A percentile compares a stretch with the other conserved stretches of the same genome.
phyloP scores from a whole-genome alignment of 257 asterid genomes.

The Thymus quinquecostatus region DNA sequence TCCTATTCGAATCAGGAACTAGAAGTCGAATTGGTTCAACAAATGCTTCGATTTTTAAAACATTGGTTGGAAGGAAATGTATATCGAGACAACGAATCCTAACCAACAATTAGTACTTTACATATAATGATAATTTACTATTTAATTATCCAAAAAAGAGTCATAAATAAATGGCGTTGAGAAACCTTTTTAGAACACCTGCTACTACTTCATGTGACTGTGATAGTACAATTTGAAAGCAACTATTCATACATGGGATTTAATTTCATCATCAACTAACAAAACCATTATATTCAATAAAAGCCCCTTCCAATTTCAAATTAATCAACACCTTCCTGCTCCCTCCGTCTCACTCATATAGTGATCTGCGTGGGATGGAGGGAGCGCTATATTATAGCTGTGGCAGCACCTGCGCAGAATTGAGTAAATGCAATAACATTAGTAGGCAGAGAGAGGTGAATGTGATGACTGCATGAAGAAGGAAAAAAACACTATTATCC shows the following conservation, averaged over 20 bases:
- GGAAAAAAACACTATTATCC: not conserved
- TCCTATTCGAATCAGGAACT: no score
- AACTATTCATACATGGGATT: not conserved
- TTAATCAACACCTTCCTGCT: not conserved
- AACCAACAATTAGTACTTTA: no score
- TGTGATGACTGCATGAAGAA: not conserved
- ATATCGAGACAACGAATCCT: no score
- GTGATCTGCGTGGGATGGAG: no score
- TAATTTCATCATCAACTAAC: not conserved
- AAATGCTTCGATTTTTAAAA: no score
- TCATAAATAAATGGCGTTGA: no score
- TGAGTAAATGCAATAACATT: constrained; percentile 6
- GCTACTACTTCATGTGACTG: not conserved
- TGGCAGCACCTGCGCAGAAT: not conserved
- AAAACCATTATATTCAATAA: not conserved
- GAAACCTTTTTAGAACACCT: not conserved
- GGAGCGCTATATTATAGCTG: not conserved
- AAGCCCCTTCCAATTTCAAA: not conserved
- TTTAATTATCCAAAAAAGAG: no score
- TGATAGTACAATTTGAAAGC: not conserved
- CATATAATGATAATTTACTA: no score
- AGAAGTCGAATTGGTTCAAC: no score
- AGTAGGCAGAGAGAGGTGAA: not conserved
- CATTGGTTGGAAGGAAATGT: no score
- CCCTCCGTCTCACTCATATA: no score